Evolutionary conservation across 2,329 filamentous ascomycete genomes (phyloP).

Genomic region (Aspergillus sp.): DNA sequence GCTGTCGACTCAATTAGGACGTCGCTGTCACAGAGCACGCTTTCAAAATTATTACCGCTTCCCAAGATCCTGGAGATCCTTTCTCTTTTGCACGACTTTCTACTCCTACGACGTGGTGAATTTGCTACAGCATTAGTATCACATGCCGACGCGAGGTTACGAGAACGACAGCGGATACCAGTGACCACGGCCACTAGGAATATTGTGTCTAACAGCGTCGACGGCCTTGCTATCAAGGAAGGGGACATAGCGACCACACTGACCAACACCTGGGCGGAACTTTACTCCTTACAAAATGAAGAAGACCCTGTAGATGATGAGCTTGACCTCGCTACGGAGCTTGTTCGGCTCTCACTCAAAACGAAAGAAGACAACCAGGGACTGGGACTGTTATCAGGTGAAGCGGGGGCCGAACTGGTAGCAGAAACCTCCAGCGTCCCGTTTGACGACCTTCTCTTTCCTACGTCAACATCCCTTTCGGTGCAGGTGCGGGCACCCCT

Average conservation of each 20-base stretch:
- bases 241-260: conserved; percentile 79
- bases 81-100: conserved; percentile 77
- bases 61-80: conserved; percentile 74
- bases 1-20: conserved; percentile 74
- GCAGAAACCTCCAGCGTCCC: conserved; percentile 44
- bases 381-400: conserved; percentile 24
- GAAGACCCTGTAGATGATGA: conserved; percentile 74
- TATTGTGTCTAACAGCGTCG: conserved; percentile 53
- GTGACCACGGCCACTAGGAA: conserved; percentile 50
- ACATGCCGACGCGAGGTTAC: conserved; percentile 77
- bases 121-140: conserved; percentile 85
- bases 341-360: conserved; percentile 64
- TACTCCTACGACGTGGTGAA: conserved; percentile 82
- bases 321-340: conserved; percentile 76
- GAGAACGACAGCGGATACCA: conserved; percentile 68
- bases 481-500: conserved; percentile 76
- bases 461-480: conserved; percentile 68
- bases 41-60: conserved; percentile 79
- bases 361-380: conserved; percentile 34
- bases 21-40: conserved; percentile 77
- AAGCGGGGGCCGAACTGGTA: conserved; percentile 17
- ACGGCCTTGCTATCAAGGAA: conserved; percentile 74
- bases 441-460: conserved; percentile 81
- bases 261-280: conserved; percentile 72
- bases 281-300: conserved; percentile 74